Evolutionary conservation across 1,284 basidiomycete genomes (phyloP), one percentile per base, ranked within the genome.

Genomic region (Fomes fomentarius): DNA sequence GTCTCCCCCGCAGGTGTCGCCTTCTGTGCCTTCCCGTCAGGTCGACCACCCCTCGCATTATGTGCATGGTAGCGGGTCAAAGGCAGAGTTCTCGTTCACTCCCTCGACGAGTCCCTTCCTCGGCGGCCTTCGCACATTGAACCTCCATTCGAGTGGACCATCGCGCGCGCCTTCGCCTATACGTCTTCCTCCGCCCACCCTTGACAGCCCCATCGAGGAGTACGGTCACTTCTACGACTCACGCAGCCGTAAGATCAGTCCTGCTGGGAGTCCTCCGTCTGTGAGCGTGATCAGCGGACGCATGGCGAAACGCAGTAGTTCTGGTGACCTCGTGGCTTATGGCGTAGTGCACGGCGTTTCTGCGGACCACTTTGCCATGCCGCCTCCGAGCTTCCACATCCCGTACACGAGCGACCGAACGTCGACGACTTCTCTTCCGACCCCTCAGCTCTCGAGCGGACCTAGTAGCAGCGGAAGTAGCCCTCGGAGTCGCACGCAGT

Each of bases 81-180:
- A 45, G 10, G 57, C 62, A 21, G 73, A 75, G 47, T 74, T 74
- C 60, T 57, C 71, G 4, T 77, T 71, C 59, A 87, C 84, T 9
- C 85, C 85, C 1, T 84, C 82, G 21, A 89, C 90, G 0, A 89
- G 85, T 59, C 93, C 94, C 0, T 94, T 94, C 72, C 80, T 95
- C 17, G 91, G 89, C 0, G 89, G 92, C 4, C 76, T 96, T 68
- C 82, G 88, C 52, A 87, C 83, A 21, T 77, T 91, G 54, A 85
- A 89, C 63, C 80, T 91, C 39, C 86, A 89, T 63, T 87, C 84
- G 1, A 72, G 83, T 6, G 79, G 78, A 44, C 82, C 84, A 0
- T 86, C 84, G 12, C 78, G 87, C 43, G 87, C 82, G 0, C 84
- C 87, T 2, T 87, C 84, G 3, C 87, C 87, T 15, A 81, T 89